Conservation (phyloP, 352 stramenopile genomes). For the Pythium graminicola region DNA sequence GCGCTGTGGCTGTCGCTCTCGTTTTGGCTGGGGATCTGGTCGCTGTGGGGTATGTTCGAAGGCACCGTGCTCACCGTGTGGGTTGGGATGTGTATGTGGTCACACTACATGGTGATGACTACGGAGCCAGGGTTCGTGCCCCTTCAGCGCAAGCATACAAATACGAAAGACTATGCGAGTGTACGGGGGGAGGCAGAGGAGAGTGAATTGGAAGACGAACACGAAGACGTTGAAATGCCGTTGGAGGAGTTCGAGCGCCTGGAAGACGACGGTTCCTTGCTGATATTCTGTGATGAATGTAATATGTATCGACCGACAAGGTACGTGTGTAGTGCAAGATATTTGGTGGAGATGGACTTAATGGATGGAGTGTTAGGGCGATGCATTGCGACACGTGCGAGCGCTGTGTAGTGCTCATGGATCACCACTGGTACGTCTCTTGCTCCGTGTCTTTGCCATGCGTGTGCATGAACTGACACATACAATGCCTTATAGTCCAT, state of each 20-base stretch:
- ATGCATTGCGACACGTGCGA: constrained; percentile 73
- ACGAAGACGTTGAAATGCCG: constrained; percentile 53
- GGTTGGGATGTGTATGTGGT: constrained; percentile 71
- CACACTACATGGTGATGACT: constrained; percentile 62
- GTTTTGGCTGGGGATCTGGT: constrained; percentile 52
- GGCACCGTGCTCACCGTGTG: constrained; percentile 41
- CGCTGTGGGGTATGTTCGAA: constrained; percentile 37
- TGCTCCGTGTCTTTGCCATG: neutral
- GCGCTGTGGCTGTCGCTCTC: constrained; percentile 45
- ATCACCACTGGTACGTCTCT: constrained; percentile 73
- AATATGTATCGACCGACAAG: constrained; percentile 67
- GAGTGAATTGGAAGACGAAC: constrained; percentile 9
- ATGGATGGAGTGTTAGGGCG: constrained; percentile 47
- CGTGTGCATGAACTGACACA: neutral
- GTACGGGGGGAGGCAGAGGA: too few species aligned
- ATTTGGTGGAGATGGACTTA: neutral
- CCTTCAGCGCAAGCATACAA: constrained; percentile 3
- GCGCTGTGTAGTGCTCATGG: constrained; percentile 70
- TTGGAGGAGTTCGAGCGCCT: constrained; percentile 55
- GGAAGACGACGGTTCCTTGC: constrained; percentile 68
- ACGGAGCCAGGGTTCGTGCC: constrained; percentile 73
- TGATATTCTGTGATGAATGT: constrained; percentile 78
- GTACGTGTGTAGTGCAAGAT: constrained; percentile 20
- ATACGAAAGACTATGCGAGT: neutral
- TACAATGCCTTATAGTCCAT: constrained; percentile 35